Evolutionary conservation across 768 basidiomycete species (phyloP), one percentile per base, ranked within the genome.

Genomic region (Hortiboletus campestris): DNA sequence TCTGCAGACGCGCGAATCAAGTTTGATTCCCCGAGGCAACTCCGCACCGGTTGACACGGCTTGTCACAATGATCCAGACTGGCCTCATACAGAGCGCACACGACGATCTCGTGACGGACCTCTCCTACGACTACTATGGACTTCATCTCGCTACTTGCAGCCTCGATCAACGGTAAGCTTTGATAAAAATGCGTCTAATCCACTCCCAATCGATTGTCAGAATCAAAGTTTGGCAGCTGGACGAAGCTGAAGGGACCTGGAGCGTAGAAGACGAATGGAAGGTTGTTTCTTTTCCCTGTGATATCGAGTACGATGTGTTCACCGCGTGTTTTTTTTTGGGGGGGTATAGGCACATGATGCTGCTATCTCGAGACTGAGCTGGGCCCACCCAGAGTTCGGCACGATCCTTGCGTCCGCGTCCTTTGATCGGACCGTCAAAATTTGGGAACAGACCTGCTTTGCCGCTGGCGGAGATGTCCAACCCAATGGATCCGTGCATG

Each of bases 331-430:
- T 46, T 49, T 36, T n/a, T n/a, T n/a, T n/a, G n/a, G n/a, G n/a
- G n/a, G n/a, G n/a, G n/a, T 49, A 14, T 63, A 96, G 91, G 96
- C 95, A n/a, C 95, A 98, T 68, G 93, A 96, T 64, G 94, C 94
- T 16, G 85, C 95, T 0, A 80, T 97, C 36, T 84, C 92, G 9
- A 86, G 82, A 69, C 63, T 97, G 14, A 82, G 83, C 49, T 98
- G 94, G 91, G 93, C 93, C 2, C 94, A 95, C 67, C 94, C 96
- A 6, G 88, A 94, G 70, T 94, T 94, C 56, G 95, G 94, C 5
- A 82, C 85, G 2, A 82, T 97, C 49, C 77, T 98, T 52, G 93
- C 93, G 0, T 91, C 90, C 4, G 83, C 85, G 6, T 93, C 89
- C 2, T 94, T 94, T 64, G 96, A 98, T 72, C 82, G 95, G 25